Conservation (phyloP, 331 rosid genomes). For the Pyrus hybrid region DNA sequence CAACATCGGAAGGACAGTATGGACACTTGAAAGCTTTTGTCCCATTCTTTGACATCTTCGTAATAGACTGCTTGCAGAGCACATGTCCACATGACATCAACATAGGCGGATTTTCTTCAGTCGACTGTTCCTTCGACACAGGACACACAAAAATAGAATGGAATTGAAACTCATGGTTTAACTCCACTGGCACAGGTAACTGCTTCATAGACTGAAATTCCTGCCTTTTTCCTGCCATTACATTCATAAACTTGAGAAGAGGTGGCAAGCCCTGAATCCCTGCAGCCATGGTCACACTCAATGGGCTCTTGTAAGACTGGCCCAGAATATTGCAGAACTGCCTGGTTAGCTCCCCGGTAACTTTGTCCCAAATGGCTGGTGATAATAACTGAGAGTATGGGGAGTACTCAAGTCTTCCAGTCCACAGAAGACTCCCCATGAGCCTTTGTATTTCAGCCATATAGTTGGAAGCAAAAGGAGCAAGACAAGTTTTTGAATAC, state of each 20-base stretch:
- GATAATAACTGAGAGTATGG: constrained; percentile 57
- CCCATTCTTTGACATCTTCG: constrained; percentile 83
- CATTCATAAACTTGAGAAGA: constrained; percentile 69
- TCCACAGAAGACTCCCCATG: constrained; percentile 68
- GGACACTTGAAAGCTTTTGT: constrained; percentile 81
- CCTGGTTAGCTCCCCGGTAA: constrained; percentile 63
- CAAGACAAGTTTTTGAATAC: constrained; percentile 60
- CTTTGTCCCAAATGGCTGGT: constrained; percentile 58
- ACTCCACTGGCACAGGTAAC: constrained; percentile 77
- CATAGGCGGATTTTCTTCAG: constrained; percentile 87
- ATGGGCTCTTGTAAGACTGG: constrained; percentile 72
- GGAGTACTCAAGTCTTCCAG: constrained; percentile 69
- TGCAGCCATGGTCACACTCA: constrained; percentile 70
- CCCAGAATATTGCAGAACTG: constrained; percentile 87
- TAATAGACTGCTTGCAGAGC: constrained; percentile 85
- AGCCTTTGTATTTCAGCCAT: constrained; percentile 71
- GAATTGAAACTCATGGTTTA: constrained; percentile 71
- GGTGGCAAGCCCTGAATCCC: constrained; percentile 76
- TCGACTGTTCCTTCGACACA: constrained; percentile 84
- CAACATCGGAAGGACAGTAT: constrained; percentile 64
- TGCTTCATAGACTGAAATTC: constrained; percentile 86
- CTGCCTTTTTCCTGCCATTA: constrained; percentile 81
- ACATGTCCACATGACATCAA: constrained; percentile 90
- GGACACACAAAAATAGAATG: constrained; percentile 96
- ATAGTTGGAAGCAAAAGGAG: constrained; percentile 48